These are phyloP conservation scores for Melastoma malabathricum DNA, from an alignment of 345 rosid species.

Conservation along the genomic window DNA sequence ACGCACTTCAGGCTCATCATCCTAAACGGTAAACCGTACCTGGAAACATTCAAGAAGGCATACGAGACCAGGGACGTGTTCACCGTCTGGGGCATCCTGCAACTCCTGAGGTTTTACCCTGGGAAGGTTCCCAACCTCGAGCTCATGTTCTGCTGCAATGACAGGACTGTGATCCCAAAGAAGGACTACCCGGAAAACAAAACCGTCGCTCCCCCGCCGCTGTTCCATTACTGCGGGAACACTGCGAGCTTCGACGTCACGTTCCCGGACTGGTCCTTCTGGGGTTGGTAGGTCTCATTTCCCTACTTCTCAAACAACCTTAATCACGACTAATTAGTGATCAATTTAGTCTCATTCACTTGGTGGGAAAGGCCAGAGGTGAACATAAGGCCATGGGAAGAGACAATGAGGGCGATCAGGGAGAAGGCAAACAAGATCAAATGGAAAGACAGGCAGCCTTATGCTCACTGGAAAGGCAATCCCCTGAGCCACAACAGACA, in stretches of 20 bases:
- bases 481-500: constrained; percentile 15
- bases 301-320: too few relatives aligned
- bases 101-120: constrained; percentile 58
- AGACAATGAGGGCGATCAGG: constrained; percentile 18
- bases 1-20: constrained; percentile 44
- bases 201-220: constrained; percentile 28
- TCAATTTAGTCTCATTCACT: not conserved
- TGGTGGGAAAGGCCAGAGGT: constrained; percentile 40
- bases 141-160: constrained; percentile 39
- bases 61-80: constrained; percentile 50
- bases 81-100: constrained; percentile 62
- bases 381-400: constrained; percentile 49
- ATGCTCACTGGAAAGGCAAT: constrained; percentile 66
- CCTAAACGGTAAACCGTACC: constrained; percentile 30
- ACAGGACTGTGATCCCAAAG: constrained; percentile 25
- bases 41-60: constrained; percentile 23
- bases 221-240: constrained; percentile 52
- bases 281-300: constrained; percentile 58
- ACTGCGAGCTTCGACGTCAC: constrained; percentile 28
- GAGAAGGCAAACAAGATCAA: constrained; percentile 22
- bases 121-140: constrained; percentile 52
- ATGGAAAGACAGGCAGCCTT: constrained; percentile 51
- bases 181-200: constrained; percentile 10
- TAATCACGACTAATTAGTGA: too few relatives aligned
- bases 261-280: constrained; percentile 65